Evolutionary conservation across 176 grass and related monocot genomes (phyloP).

Genomic region (Bolboschoenus planiculmis): DNA sequence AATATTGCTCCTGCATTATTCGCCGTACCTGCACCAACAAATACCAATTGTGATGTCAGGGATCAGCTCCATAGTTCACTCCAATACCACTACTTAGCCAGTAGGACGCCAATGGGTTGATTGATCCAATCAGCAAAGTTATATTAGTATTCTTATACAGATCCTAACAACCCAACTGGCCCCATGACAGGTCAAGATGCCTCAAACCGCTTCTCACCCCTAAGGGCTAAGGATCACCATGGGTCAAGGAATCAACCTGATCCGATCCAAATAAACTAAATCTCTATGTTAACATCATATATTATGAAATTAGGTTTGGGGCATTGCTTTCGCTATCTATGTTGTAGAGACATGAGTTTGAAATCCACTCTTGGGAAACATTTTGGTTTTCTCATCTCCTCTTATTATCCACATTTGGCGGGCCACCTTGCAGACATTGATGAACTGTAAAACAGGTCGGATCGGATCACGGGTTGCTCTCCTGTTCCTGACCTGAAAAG

Average conservation of each 20-base stretch:
- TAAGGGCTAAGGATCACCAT: neutral
- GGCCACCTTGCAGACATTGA: neutral
- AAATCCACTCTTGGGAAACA: neutral
- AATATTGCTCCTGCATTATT: constrained; percentile 99
- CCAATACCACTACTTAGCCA: neutral
- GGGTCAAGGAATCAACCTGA: neutral
- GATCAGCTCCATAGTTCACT: neutral
- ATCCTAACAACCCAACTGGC: neutral
- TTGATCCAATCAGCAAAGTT: neutral
- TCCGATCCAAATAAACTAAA: neutral
- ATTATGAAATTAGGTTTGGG: neutral
- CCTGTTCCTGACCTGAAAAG: neutral
- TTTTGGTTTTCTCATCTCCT: neutral
- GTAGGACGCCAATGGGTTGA: neutral
- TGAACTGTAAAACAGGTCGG: neutral
- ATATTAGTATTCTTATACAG: neutral
- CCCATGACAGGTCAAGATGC: no score
- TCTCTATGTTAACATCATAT: neutral
- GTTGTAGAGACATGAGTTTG: neutral
- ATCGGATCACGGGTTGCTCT: neutral
- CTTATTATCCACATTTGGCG: neutral
- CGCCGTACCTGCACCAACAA: constrained; percentile 59
- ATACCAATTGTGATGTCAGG: neutral
- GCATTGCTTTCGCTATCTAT: neutral
- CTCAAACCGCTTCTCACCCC: no score